Conservation (phyloP, 352 stramenopile species). For the Peronospora belbahrii region DNA sequence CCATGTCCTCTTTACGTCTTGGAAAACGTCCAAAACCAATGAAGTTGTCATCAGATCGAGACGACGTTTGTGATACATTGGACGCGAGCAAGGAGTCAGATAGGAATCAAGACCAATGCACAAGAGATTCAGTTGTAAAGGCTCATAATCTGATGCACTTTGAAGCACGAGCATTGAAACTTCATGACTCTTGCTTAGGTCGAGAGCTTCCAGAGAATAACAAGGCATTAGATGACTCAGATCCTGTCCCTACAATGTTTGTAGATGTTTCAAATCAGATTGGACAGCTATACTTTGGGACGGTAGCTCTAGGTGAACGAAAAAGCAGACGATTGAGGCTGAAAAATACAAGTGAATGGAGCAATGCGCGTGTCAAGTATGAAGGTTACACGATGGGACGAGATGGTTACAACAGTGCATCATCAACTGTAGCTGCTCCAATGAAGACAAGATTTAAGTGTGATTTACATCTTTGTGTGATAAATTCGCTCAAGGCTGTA, state of each 20-base stretch:
- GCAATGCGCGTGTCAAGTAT: conserved; percentile 60
- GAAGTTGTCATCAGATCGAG: background rate
- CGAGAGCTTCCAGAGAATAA: background rate
- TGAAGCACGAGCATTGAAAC: conserved; percentile 15
- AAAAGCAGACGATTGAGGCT: conserved; percentile 45
- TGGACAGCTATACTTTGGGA: conserved; percentile 43
- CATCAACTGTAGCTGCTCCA: background rate
- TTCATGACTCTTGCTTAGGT: conserved; percentile 3
- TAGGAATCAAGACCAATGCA: background rate
- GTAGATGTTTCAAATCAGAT: conserved; percentile 40
- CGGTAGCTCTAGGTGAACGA: conserved; percentile 37
- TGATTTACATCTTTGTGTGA: conserved; percentile 61
- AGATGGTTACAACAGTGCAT: background rate
- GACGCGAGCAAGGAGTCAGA: conserved; percentile 1
- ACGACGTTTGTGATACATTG: background rate
- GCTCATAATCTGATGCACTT: conserved; percentile 12
- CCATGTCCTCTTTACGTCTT: conserved; percentile 8
- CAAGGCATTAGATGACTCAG: background rate
- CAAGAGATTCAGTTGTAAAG: background rate
- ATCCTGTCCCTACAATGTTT: conserved; percentile 23
- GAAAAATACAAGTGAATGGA: conserved; percentile 47
- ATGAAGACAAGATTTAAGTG: conserved; percentile 51
- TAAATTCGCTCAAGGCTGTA: conserved; percentile 46
- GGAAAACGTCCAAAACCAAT: conserved; percentile 22
- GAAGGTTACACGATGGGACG: conserved; percentile 47